Base-by-base conservation (phyloP, 83 land plant species). In the Diphasiastrum complanatum region DNA sequence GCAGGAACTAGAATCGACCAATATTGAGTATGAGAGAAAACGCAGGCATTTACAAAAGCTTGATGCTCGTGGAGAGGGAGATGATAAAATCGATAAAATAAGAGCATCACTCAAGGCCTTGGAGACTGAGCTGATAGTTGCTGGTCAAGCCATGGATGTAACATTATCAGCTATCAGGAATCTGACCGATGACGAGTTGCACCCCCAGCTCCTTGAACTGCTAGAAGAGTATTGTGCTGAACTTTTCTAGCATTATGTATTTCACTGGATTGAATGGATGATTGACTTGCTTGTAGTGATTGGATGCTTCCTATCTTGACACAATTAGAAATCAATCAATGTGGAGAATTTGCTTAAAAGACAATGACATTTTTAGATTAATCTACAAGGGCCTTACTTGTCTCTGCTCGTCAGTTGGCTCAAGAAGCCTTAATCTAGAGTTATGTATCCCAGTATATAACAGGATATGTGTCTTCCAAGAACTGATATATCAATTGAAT, bases 111-210 rank as follows among this genome's bases (percentile, higher is more conserved):
- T 54, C 16, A 54, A 54, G 33, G 58, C 58, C 4, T 28, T 54
- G 58, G 58, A 54, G 33, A 54, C 58, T 28, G 34, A 54, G 58
- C 24, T 54, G 25, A 54, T 33, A 18, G 58, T 54, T 4, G 58
- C 58, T 6, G 29, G 24, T 8, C 34, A 54, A 4, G 33, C 58
- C 10, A 54, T 54, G 58, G 58, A 54, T 5, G 58, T 33, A 12
- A 18, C 58, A 6, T 54, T 33, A 11, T 4, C 33, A 5, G 6
- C 33, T 5, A 54, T 54, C 4, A 28, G 29, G 58, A 30, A 8
- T 6, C 11, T 54, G 16, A 54, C 58, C 6, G 33, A 54, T 25
- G 58, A 54, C 5, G 58, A 54, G 29, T 18, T 54, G 33, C 33
- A 18, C 29, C 58, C 58, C 16, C 34, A 54, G 25, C 33, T 54